Conservation (phyloP, 1,139 yeast genomes). For the Magnusiomyces suaveolens region DNA sequence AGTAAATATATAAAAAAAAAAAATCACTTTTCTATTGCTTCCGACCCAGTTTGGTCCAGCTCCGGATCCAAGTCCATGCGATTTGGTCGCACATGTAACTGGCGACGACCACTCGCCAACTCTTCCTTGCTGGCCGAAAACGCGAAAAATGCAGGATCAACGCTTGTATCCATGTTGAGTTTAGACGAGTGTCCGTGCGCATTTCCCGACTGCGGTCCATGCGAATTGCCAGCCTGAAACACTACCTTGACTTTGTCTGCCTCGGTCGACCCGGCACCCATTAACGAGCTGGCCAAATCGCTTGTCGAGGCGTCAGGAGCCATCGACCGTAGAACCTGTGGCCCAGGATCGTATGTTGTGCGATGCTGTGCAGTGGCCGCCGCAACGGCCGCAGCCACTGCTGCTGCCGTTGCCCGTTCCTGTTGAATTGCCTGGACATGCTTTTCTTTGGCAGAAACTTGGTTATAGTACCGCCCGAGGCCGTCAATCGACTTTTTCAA, state of each 20-base stretch:
- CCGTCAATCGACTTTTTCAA: conserved; percentile 9
- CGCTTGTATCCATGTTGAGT: neutral
- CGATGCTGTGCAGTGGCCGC: conserved; percentile 3
- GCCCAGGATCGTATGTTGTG: neutral
- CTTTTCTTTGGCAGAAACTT: neutral
- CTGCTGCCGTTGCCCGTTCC: conserved; percentile 1
- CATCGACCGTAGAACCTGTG: neutral
- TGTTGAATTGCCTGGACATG: neutral
- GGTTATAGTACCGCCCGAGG: conserved; percentile 7
- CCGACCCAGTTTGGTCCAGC: no score
- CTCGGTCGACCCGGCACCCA: neutral
- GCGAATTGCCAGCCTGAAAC: neutral
- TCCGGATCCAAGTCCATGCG: no score
- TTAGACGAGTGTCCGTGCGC: neutral
- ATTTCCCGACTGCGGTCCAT: neutral
- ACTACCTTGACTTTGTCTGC: neutral
- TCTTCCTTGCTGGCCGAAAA: no score
- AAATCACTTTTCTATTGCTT: no score
- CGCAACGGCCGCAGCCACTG: conserved; percentile 3
- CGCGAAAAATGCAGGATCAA: neutral
- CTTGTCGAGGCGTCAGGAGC: no score
- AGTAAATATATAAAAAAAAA: no score
- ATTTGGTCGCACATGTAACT: no score
- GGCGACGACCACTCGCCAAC: no score
- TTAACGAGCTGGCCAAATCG: no score